phyloP scores from a whole-genome alignment of 345 rosid genomes.

The Eucalyptus pauciflora region DNA sequence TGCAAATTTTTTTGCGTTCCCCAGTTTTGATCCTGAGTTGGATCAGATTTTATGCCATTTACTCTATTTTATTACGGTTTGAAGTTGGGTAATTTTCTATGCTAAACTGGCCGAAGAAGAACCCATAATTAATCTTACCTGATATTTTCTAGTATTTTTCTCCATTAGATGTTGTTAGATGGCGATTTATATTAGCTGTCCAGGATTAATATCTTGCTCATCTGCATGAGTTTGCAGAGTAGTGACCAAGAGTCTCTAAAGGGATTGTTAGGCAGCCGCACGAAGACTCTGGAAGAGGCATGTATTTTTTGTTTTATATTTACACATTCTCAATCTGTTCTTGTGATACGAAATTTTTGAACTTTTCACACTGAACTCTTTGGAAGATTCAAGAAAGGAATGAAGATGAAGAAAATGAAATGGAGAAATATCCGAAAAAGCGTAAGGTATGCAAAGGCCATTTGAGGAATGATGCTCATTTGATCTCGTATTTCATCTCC shows the following conservation, averaged over 20 bases:
- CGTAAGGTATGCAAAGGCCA: slow-evolving; percentile 16
- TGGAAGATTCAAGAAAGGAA: slow-evolving; percentile 10
- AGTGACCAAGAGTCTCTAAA: slow-evolving; percentile 61
- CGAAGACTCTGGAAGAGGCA: slow-evolving; percentile 19
- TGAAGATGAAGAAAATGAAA: slow-evolving; percentile 12
- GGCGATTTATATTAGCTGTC: neutral
- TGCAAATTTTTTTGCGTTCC: too few relatives aligned
- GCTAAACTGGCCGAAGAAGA: neutral
- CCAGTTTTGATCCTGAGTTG: too few relatives aligned
- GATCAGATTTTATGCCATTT: too few relatives aligned
- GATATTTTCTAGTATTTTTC: neutral
- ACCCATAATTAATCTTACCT: neutral
- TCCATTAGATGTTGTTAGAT: neutral
- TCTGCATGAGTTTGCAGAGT: slow-evolving; percentile 16
- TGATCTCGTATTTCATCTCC: neutral
- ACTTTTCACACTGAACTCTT: neutral
- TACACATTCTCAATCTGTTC: neutral
- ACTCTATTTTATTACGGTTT: neutral
- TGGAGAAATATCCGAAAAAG: slow-evolving; percentile 22
- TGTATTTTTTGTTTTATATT: neutral
- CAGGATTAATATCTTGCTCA: neutral
- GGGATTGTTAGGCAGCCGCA: slow-evolving; percentile 23
- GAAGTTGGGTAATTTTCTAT: neutral
- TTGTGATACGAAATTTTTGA: neutral
- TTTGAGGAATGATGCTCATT: neutral